These are phyloP conservation scores for Wickerhamomyces kurtzmanii DNA, from an alignment of 805 yeast species.

Conservation along the genomic window DNA sequence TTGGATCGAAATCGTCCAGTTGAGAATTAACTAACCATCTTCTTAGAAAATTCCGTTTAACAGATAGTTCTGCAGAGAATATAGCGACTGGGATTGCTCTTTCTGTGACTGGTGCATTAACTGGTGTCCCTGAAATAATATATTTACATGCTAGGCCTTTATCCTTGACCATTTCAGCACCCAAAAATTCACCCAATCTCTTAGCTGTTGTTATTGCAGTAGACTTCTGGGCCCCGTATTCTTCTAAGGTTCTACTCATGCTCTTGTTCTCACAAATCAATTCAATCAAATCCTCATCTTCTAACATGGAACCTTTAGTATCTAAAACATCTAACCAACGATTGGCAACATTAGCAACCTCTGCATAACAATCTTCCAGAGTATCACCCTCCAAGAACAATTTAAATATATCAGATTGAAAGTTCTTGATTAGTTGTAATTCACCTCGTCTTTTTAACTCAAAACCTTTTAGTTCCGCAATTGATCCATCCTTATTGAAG, in stretches of 20 bases:
- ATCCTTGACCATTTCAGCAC: conserved; percentile 93
- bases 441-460: conserved; percentile 97
- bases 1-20: conserved; percentile 73
- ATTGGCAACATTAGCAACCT: conserved; percentile 89
- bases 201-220: conserved; percentile 94
- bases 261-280: conserved; percentile 93
- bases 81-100: conserved; percentile 96
- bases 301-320: conserved; percentile 75
- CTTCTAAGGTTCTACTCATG: conserved; percentile 87
- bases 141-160: conserved; percentile 94
- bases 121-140: conserved; percentile 77
- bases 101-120: conserved; percentile 85
- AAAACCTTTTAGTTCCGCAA: conserved; percentile 95
- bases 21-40: conserved; percentile 83
- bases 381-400: conserved; percentile 80
- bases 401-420: conserved; percentile 90
- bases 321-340: conserved; percentile 94
- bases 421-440: conserved; percentile 82
- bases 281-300: conserved; percentile 89
- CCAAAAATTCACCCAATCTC: conserved; percentile 88
- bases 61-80: conserved; percentile 69
- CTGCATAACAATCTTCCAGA: conserved; percentile 69
- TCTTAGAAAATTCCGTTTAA: conserved; percentile 64
- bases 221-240: conserved; percentile 84
- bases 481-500: conserved; percentile 84